These are phyloP conservation scores for Dictyostelium capitatum DNA, from an alignment of 78 protist species.

Conservation along the genomic window DNA sequence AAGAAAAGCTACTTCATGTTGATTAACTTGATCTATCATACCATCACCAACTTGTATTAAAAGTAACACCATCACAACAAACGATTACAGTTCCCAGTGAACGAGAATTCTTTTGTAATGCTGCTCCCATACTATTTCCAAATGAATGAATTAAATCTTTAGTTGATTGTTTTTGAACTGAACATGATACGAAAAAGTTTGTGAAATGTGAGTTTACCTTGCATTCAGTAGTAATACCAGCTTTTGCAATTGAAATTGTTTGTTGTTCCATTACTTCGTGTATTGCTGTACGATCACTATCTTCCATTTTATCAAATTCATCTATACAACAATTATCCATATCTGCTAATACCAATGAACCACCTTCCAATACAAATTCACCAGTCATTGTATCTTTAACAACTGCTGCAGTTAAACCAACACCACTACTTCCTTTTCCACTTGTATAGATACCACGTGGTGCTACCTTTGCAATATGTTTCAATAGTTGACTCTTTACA, in stretches of 20 bases:
- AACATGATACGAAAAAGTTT: not conserved
- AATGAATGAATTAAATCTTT: constrained; percentile 54
- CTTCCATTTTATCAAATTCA: constrained; percentile 99
- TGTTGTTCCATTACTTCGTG: constrained; percentile 99
- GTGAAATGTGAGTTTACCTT: constrained; percentile 60
- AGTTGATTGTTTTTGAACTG: constrained; percentile 7
- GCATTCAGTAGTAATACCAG: constrained; percentile 99
- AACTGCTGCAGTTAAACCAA: constrained; percentile 97
- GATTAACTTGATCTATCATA: constrained; percentile 30
- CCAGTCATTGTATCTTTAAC: constrained; percentile 84
- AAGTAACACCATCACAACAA: constrained; percentile 88
- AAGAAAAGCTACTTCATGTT: constrained; percentile 16
- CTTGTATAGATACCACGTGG: constrained; percentile 80
- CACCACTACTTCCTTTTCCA: too few relatives aligned
- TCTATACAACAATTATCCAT: constrained; percentile 98
- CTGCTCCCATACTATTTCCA: not conserved
- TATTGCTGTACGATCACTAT: constrained; percentile 89
- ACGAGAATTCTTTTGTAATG: constrained; percentile 14
- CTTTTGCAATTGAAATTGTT: constrained; percentile 96
- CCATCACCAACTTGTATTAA: too few relatives aligned
- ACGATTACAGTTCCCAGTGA: constrained; percentile 66
- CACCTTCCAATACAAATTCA: constrained; percentile 98
- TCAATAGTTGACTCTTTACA: constrained; percentile 99
- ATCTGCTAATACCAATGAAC: constrained; percentile 92
- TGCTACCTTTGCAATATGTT: constrained; percentile 82